Percentiles rank a stretch among this genome's conserved stretches.
Evolutionary conservation across 202 grass and related monocot species (phyloP).

Genomic region (Setaria viridis): DNA sequence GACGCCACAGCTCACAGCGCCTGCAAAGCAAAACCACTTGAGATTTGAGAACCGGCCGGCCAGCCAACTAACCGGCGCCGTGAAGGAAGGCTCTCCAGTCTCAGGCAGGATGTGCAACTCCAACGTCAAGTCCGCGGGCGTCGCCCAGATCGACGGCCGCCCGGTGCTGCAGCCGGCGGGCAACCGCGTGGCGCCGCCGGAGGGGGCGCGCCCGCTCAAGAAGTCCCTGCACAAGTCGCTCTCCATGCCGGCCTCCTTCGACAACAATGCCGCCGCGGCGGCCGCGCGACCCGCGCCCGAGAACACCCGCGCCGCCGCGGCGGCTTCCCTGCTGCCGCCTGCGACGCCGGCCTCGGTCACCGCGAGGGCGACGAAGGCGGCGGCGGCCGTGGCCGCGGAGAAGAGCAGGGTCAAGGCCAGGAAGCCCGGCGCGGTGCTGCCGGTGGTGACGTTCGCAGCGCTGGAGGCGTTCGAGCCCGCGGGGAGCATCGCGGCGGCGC

Average conservation of each 20-base stretch:
- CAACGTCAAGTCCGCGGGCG: conserved; percentile 71
- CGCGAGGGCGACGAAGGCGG: conserved; percentile 40
- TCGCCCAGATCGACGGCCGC: conserved; percentile 77
- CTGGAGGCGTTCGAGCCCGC: conserved; percentile 54
- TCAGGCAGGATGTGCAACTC: conserved; percentile 74
- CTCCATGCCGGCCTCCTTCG: conserved; percentile 69
- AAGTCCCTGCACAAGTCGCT: conserved; percentile 85
- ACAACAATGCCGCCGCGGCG: conserved; percentile 10
- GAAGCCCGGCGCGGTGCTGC: conserved; percentile 59
- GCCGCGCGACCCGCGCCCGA: neutral
- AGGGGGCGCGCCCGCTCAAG: conserved; percentile 60
- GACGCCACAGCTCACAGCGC: conserved; percentile 34
- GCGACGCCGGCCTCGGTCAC: conserved; percentile 47
- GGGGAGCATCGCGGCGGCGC: conserved; percentile 91
- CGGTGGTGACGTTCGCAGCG: conserved; percentile 55
- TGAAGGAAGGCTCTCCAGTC: too few relatives aligned
- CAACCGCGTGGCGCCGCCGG: conserved; percentile 68
- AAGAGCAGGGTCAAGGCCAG: conserved; percentile 64
- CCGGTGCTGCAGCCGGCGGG: conserved; percentile 85
- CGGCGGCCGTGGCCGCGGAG: conserved; percentile 42
- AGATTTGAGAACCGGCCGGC: neutral
- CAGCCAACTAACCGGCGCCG: conserved; percentile 6
- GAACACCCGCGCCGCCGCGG: conserved; percentile 42
- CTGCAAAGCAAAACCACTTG: neutral
- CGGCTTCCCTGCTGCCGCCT: conserved; percentile 36